Evolutionary conservation across 805 yeast genomes (phyloP).

Genomic region (Candida ponderosae): DNA sequence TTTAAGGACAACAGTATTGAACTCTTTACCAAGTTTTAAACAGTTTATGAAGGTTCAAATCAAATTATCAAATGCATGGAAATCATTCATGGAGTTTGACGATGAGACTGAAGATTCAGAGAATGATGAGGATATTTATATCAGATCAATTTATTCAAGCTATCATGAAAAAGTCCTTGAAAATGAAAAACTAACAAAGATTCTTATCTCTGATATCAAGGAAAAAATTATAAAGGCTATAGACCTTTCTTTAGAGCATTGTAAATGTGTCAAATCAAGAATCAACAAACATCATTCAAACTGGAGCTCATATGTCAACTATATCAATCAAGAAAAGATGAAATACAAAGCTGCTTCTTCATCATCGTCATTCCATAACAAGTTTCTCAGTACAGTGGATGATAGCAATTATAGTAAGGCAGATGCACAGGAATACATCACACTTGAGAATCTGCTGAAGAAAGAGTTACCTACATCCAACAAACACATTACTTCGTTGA

Average conservation of each 20-base stretch:
- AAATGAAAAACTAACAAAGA: slow-evolving; percentile 20
- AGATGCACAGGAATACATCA: slow-evolving; percentile 15
- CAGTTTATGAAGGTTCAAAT: slow-evolving; percentile 8
- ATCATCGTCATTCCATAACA: not conserved
- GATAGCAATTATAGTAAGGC: not conserved
- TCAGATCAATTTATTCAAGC: slow-evolving; percentile 20
- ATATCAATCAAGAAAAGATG: slow-evolving; percentile 5
- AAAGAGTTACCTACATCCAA: slow-evolving; percentile 24
- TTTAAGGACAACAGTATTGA: slow-evolving; percentile 13
- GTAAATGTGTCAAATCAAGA: slow-evolving; percentile 16
- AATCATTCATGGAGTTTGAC: slow-evolving; percentile 18
- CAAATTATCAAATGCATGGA: slow-evolving; percentile 20
- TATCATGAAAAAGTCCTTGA: slow-evolving; percentile 19
- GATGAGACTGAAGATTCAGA: slow-evolving; percentile 8
- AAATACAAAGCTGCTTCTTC: not conserved
- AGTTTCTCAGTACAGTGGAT: too few species aligned
- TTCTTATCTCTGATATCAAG: slow-evolving; percentile 19
- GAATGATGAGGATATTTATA: slow-evolving; percentile 10
- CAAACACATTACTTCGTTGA: slow-evolving; percentile 3
- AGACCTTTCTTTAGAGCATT: slow-evolving; percentile 14
- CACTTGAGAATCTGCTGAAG: slow-evolving; percentile 17
- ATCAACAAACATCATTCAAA: slow-evolving; percentile 23
- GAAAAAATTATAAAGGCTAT: slow-evolving; percentile 22
- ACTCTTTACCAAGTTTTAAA: slow-evolving; percentile 5
- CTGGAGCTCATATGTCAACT: slow-evolving; percentile 25